These are phyloP conservation scores for Sedum album DNA, from an alignment of 164 flowering plant genomes.

Conservation along the genomic window DNA sequence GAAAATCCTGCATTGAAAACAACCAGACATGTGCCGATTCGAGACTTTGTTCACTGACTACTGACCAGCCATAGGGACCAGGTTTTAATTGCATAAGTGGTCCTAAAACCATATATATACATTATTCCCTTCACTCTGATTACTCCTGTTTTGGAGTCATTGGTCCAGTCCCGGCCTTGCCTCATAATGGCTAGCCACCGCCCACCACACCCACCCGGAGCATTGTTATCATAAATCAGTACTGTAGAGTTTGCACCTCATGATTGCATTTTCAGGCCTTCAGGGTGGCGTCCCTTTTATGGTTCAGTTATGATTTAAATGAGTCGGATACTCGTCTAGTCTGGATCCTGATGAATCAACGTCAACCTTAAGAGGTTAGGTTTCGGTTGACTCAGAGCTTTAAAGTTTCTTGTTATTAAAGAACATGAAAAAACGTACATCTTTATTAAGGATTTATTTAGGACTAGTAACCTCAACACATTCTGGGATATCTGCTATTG, in stretches of 20 bases:
- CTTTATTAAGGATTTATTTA: too few relatives aligned
- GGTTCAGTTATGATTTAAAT: too few relatives aligned
- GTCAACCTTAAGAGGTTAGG: too few relatives aligned
- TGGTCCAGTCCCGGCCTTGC: neutral
- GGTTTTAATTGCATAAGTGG: neutral
- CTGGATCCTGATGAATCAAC: too few relatives aligned
- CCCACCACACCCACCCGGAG: neutral
- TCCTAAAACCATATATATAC: neutral
- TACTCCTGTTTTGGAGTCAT: neutral
- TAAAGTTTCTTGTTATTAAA: too few relatives aligned
- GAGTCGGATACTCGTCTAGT: too few relatives aligned
- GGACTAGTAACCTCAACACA: too few relatives aligned
- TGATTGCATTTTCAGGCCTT: too few relatives aligned
- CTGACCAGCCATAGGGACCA: neutral
- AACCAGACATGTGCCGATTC: neutral
- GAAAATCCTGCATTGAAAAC: conserved; percentile 3
- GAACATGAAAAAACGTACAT: too few relatives aligned
- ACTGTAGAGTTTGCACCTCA: neutral
- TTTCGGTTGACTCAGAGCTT: neutral
- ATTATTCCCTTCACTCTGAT: neutral
- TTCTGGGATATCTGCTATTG: neutral
- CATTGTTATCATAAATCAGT: neutral
- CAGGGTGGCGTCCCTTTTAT: too few relatives aligned
- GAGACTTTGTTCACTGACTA: neutral
- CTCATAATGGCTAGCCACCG: conserved; percentile 2